Percentiles rank a stretch among this genome's conserved stretches.
These are phyloP conservation scores for Pseudogymnoascus sp. DNA, from an alignment of 2,329 filamentous ascomycete genomes.

Conservation along the genomic window DNA sequence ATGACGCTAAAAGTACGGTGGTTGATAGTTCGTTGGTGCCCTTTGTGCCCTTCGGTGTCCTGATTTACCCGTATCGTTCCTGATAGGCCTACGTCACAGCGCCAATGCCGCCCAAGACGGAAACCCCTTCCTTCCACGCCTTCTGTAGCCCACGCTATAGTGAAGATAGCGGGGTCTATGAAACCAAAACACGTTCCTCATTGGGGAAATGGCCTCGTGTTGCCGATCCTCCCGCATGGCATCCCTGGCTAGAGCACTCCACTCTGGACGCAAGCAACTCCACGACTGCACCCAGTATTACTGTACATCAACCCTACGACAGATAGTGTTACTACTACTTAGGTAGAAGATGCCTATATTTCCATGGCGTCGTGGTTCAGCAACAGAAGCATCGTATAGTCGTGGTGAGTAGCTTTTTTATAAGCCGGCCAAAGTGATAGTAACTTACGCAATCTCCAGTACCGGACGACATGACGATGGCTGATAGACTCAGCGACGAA, in stretches of 20 bases:
- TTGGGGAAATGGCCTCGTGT: slow-evolving; percentile 1
- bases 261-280: slow-evolving; percentile 2
- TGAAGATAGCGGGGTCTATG: background rate
- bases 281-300: background rate
- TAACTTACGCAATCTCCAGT: background rate
- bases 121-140: background rate
- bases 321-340: background rate
- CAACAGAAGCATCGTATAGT: slow-evolving; percentile 3
- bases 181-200: background rate
- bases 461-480: background rate
- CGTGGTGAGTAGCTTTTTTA: slow-evolving; percentile 1
- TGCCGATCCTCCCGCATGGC: slow-evolving; percentile 4
- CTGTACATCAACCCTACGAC: background rate
- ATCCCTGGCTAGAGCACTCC: background rate
- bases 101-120: background rate
- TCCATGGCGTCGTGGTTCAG: background rate
- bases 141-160: background rate
- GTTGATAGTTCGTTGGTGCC: background rate
- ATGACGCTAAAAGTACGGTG: background rate
- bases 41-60: background rate
- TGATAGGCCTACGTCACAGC: slow-evolving; percentile 4
- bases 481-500: slow-evolving; percentile 15
- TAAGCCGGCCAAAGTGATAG: background rate
- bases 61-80: slow-evolving; percentile 1
- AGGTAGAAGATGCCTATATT: background rate